Base-by-base conservation (phyloP, 352 stramenopile genomes). In the Albugo candida region DNA sequence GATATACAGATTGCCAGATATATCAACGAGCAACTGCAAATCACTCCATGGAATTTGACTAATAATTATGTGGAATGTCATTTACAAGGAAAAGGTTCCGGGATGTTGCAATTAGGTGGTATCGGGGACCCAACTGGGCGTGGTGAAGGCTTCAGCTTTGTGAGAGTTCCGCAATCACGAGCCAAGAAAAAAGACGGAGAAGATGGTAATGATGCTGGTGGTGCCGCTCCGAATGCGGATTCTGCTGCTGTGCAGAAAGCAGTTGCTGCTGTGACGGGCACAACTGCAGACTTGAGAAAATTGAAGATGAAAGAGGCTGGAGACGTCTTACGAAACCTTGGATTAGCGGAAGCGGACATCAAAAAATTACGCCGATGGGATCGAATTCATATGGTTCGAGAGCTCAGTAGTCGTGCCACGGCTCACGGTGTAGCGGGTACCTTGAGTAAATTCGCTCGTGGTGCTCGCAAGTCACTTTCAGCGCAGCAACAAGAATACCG, bases 31-130 rank as follows among this genome's bases (percentile, higher is more conserved):
- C 67, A 86, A 47, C 38, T 89, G 42, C 69, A 85, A 42, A 58
- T 89, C 13, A 85, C 77, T 10, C 74, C 77, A 11, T 89, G 77
- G 77, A 89, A 86, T 24, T 48, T 86, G 50, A 87, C 74, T 1
- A 83, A 81, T 51, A 86, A 86, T 43, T 89, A 85, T 49, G 77
- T 89, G 5, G 77, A 89, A 46, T 89, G 77, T 37, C 77, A 89
- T 45, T 45, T 86, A 34, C 77, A 87, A 51, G 74, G 77, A 36
- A 89, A 89, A 65, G 77, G 77, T 16, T 83, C 70, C 13, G 75
- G 75, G 16, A 85, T 89, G 71, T 55, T 89, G 21, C 58, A 76
- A 41, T 60, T 89, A 11, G 70, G 77, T 64, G 77, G 77, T 24
- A 78, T 85, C 17, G 77, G 77, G 56, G 77, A 89, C 46, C 77